Evolutionary conservation across 1,284 basidiomycete genomes (phyloP), one percentile per base, ranked within the genome.

Genomic region (Heterobasidion parviporum): DNA sequence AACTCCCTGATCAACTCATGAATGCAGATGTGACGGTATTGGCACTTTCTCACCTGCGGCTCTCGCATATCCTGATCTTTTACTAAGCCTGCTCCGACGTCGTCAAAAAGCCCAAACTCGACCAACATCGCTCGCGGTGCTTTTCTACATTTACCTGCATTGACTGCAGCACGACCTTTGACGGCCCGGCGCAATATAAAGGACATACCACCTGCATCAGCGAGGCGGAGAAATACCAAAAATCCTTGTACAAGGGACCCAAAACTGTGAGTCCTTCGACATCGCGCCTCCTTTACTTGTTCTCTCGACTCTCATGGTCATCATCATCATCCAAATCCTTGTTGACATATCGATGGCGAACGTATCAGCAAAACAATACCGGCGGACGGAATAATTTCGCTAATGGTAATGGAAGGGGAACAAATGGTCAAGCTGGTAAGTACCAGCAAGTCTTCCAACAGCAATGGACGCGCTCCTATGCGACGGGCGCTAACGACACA

Each of bases 191-290:
- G 8, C 83, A 93, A 58, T 95, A 85, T 78, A 92, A 91, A 69
- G 72, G 70, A 2, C 93, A 96, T 67, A 94, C 89, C 12, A 77
- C 81, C 26, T 96, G 93, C 68, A 85, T 96, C 52, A 83, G 80
- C 54, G 93, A 96, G 72, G 93, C 90, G 4, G 89, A 96, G 68
- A 94, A 95, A 70, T 95, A 96, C 66, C 85, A 96, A 73, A 92
- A 92, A 67, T 74, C 77, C 56, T 68, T 95, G 53, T 95, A 94
- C 71, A 89, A 89, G 68, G 89, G 87, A 18, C 80, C 84, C 6
- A 89, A 87, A 70, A 74, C 72, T 57, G 79, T 81, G 35, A 47
- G 60, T 57, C 14, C 12, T 26, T 26, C 26, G 26, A 26, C 5
- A 26, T 26, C 26, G 26, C 26, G n/a, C 38, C 7, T n/a, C 7